These are phyloP conservation scores for Daedaleopsis nitida DNA, from an alignment of 768 basidiomycete genomes.

Conservation along the genomic window DNA sequence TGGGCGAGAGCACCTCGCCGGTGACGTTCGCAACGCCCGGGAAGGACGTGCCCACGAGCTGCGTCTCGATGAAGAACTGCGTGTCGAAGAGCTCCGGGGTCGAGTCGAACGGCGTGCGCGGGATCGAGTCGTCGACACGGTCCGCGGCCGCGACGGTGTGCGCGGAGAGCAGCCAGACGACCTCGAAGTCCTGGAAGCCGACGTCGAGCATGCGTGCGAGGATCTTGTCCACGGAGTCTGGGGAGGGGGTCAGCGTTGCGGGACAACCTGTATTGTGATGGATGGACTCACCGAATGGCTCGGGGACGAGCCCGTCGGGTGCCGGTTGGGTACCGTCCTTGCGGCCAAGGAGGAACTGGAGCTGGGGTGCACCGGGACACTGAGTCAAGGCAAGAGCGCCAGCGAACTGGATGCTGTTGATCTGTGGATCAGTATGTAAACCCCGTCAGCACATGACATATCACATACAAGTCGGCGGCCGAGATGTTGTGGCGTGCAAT, in stretches of 20 bases:
- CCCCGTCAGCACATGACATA: too few relatives aligned
- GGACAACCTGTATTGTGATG: not conserved
- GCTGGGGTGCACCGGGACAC: constrained; percentile 39
- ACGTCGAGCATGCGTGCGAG: constrained; percentile 37
- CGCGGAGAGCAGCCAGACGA: constrained; percentile 38
- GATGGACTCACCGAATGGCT: constrained; percentile 13
- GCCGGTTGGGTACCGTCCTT: constrained; percentile 14
- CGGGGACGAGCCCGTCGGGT: constrained; percentile 20
- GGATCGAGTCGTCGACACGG: constrained; percentile 27
- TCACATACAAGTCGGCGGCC: constrained; percentile 47
- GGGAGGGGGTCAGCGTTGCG: not conserved
- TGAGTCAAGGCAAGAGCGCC: constrained; percentile 36
- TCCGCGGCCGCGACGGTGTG: constrained; percentile 24
- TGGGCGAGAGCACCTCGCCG: constrained; percentile 31
- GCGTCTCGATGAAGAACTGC: constrained; percentile 47
- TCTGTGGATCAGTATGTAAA: too few relatives aligned
- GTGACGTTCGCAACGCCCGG: constrained; percentile 31
- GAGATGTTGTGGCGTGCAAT: constrained; percentile 38
- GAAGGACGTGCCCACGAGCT: constrained; percentile 46
- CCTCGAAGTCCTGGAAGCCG: constrained; percentile 35
- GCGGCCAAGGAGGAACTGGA: constrained; percentile 39
- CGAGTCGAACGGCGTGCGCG: constrained; percentile 47
- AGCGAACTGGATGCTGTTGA: constrained; percentile 36
- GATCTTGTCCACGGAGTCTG: constrained; percentile 25
- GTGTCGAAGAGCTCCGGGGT: constrained; percentile 46